A percentile compares a stretch with the other conserved stretches of the same genome.
Conservation (phyloP, 1,284 basidiomycete species). For the Fomitopsis schrenkii region DNA sequence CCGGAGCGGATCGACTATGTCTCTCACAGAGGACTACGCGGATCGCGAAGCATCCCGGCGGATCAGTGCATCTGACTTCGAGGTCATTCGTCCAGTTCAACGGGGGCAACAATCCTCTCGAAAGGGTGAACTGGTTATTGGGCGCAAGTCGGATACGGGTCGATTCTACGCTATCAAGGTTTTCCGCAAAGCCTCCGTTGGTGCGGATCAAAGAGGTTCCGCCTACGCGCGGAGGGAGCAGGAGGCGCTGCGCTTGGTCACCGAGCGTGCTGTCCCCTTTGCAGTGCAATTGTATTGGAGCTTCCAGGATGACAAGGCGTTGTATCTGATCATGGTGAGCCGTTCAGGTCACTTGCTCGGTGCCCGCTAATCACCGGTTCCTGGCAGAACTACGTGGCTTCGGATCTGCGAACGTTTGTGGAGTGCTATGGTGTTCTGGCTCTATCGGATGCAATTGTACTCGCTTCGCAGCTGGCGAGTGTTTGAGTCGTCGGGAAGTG, state of each 20-base stretch:
- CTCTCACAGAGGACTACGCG: background rate
- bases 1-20: background rate
- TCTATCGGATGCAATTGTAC: slow-evolving; percentile 13
- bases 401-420: slow-evolving; percentile 13
- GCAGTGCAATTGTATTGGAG: slow-evolving; percentile 58
- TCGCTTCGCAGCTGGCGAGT: slow-evolving; percentile 22
- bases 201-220: slow-evolving; percentile 36
- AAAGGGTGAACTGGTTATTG: slow-evolving; percentile 12
- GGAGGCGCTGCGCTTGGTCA: slow-evolving; percentile 54
- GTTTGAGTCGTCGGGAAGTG: background rate
- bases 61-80: slow-evolving; percentile 16
- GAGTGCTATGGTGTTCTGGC: slow-evolving; percentile 13
- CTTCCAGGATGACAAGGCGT: slow-evolving; percentile 60
- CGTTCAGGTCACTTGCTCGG: background rate
- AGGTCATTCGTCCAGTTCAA: slow-evolving; percentile 13
- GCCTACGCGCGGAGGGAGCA: slow-evolving; percentile 48
- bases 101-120: background rate
- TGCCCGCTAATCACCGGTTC: background rate
- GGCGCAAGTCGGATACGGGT: slow-evolving; percentile 18
- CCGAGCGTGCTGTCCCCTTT: slow-evolving; percentile 51
- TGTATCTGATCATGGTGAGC: slow-evolving; percentile 53
- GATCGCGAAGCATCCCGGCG: background rate
- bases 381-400: slow-evolving; percentile 17
- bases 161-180: slow-evolving; percentile 57
- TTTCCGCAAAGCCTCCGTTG: slow-evolving; percentile 52